A percentile compares a stretch with the other conserved stretches of the same genome.
Conservation (phyloP, 1,139 yeast species). For the Yamadazyma kanchanaburiensis region DNA sequence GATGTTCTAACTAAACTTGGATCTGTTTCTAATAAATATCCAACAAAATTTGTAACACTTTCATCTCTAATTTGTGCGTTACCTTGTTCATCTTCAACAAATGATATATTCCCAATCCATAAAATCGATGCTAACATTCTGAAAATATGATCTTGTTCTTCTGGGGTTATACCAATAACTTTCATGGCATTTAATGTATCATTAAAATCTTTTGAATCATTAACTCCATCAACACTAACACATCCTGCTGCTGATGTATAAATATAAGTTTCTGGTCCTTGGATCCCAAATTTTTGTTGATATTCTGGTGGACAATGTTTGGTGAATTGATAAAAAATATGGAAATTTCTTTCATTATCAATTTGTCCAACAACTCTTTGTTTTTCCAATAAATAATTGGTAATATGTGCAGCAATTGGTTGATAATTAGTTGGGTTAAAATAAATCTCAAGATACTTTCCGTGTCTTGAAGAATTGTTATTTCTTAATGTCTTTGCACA, state of each 20-base stretch:
- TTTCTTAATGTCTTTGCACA: conserved; percentile 97
- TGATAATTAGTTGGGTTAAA: conserved; percentile 72
- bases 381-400: conserved; percentile 90
- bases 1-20: conserved; percentile 64
- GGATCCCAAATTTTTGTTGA: conserved; percentile 83
- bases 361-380: conserved; percentile 95
- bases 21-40: conserved; percentile 83
- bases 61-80: conserved; percentile 79
- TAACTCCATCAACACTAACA: conserved; percentile 80
- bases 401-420: conserved; percentile 94
- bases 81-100: conserved; percentile 83
- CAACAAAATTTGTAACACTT: conserved; percentile 90
- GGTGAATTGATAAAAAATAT: conserved; percentile 93
- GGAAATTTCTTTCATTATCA: conserved; percentile 90
- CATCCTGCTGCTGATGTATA: conserved; percentile 89
- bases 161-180: conserved; percentile 75
- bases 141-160: conserved; percentile 89
- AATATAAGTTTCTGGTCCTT: conserved; percentile 86
- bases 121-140: conserved; percentile 78
- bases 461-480: conserved; percentile 96
- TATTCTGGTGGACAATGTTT: conserved; percentile 86
- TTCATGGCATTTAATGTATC: conserved; percentile 87
- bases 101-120: conserved; percentile 93
- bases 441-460: conserved; percentile 89
- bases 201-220: conserved; percentile 72